Conservation (phyloP, 1,284 basidiomycete species). For the Ustilago esculenta region DNA sequence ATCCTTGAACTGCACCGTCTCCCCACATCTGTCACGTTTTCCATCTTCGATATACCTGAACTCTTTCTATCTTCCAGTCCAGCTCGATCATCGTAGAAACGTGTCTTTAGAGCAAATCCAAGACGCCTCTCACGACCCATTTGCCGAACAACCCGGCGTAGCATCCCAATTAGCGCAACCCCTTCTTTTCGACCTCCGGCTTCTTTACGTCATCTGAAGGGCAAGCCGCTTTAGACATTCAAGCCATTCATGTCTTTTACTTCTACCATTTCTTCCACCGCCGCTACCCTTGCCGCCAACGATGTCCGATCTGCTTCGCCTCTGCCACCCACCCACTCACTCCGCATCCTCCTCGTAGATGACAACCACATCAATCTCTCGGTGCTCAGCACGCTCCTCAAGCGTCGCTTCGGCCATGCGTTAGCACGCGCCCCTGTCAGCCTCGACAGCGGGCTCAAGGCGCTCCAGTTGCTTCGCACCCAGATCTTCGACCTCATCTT, state of each 20-base stretch:
- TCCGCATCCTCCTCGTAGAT: slow-evolving; percentile 59
- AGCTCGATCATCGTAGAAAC: no score
- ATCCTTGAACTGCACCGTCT: slow-evolving; percentile 11
- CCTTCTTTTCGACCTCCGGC: slow-evolving; percentile 7
- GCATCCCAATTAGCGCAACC: slow-evolving; percentile 5
- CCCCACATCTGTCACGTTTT: not conserved
- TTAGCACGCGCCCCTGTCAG: slow-evolving; percentile 48
- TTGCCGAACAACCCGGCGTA: not conserved
- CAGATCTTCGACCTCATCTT: slow-evolving; percentile 58
- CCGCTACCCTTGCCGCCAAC: slow-evolving; percentile 5
- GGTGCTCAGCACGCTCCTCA: slow-evolving; percentile 51
- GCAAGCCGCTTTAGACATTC: slow-evolving; percentile 32
- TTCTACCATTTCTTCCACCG: slow-evolving; percentile 2
- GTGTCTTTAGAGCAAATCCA: no score
- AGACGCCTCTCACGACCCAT: not conserved
- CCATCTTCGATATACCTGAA: not conserved
- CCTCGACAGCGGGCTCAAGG: slow-evolving; percentile 57
- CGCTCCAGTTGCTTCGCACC: slow-evolving; percentile 51
- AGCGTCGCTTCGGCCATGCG: slow-evolving; percentile 47
- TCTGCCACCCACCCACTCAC: slow-evolving; percentile 33
- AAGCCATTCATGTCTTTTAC: slow-evolving; percentile 20
- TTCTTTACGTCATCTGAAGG: slow-evolving; percentile 25
- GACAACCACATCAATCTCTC: slow-evolving; percentile 61
- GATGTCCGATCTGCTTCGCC: slow-evolving; percentile 22
- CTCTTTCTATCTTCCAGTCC: not conserved